Base-by-base conservation (phyloP, 169 alveolate genomes). In the Besnoitia besnoiti region DNA sequence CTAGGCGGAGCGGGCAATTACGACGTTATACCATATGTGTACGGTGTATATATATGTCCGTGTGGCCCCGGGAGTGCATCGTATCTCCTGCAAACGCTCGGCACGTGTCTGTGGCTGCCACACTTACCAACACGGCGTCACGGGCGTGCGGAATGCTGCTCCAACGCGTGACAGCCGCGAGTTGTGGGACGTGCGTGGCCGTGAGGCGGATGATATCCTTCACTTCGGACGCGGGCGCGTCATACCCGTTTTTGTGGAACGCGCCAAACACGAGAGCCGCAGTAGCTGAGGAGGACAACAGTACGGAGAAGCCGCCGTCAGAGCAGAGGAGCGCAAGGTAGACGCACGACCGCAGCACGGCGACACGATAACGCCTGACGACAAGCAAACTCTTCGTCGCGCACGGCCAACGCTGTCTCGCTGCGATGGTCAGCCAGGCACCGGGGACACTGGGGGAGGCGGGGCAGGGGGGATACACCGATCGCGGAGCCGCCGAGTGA, bases 181-280 rank as follows among this genome's bases (percentile, higher is more conserved):
- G 75, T 27, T 67, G n/a, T 21, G 27, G 47, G 30, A 90, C 75
- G 16, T 39, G 80, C 40, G 37, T 37, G 1, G 76, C 85, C 0
- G 93, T 49, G 49, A 67, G 42, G 8, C 49, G 47, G 49, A 90
- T 90, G 89, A 90, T 79, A 44, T 90, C 93, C 33, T 90, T 90
- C 35, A 90, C 93, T 67, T 90, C 93, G 7, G 89, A 89, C 5
- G 93, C 93, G 37, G 93, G 84, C 40, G 84, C 90, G 5, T 90
- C 90, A 8, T 85, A 90, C 40, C 84, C 84, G 30, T 85, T 85
- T 27, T 55, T 76, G 24, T 24, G 39, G 47, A 90, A 90, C n/a
- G 84, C 93, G 2, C 93, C 93, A 33, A 51, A 90, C 2, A 90
- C 90, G 49, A 90, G 59, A 10, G 90, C 93, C 40, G 87, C 93